Base-by-base conservation (phyloP, 2,329 filamentous ascomycete species). In the Alternaria brassicicola region DNA sequence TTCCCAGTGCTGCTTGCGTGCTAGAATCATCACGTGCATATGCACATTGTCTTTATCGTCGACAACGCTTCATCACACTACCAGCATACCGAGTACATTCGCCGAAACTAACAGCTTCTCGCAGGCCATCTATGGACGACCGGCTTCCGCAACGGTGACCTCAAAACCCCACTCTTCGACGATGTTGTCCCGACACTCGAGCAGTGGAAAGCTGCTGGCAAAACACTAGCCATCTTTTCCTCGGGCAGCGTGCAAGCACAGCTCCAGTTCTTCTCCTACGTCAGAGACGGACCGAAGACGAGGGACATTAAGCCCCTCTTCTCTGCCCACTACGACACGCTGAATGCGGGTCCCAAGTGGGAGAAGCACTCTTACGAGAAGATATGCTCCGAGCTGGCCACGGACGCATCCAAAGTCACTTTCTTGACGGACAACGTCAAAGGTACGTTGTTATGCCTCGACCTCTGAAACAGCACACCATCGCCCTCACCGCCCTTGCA, bases 371-470 rank as follows among this genome's bases (percentile, higher is more conserved):
- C 90, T 74, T 95, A 94, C 78, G 76, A 79, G 65, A 86, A 81
- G 67, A 93, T 93, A 65, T 81, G 85, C 46, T 75, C 76, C 45
- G 78, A 81, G 59, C 62, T 85, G 15, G 65, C 59, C 31, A 78
- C 82, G 55, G 67, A 79, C 48, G 75, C 82, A 17, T 76, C 75
- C 10, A 81, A 84, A 55, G 90, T 90, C 81, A 80, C 92, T n/a
- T 95, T 95, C 75, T 79, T 94, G 60, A 94, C 90, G 70, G 91
- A 95, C 78, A 93, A 93, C 71, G 83, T 91, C 43, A 86, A 84
- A 71, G 83, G 79, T 81, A 74, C 63, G 70, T 68, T 38, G 53
- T 38, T 36, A 41, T 23, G 30, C 21, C 39, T 17, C 15, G 15
- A 36, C 8, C 23, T 30, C 41, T 61, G 54, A 64, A 54, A 63